Conservation (phyloP, 768 basidiomycete genomes). For the Pleurotus ostreatus region DNA sequence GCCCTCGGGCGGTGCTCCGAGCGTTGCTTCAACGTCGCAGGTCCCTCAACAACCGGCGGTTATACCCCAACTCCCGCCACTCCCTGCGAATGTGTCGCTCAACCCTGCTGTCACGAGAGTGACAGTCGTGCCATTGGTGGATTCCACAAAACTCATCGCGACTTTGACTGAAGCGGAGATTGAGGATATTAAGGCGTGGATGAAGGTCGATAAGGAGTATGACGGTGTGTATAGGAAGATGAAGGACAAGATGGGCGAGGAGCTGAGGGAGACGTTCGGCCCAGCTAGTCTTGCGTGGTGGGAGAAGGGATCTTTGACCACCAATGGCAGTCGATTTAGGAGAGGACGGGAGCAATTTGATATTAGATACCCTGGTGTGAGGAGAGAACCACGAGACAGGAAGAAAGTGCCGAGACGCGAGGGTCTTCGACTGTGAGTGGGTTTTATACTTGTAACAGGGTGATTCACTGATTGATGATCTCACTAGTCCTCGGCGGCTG, state of each 20-base stretch:
- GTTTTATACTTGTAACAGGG: slow-evolving; percentile 12
- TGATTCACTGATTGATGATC: slow-evolving; percentile 8
- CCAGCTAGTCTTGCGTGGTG: slow-evolving; percentile 49
- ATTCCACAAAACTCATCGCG: slow-evolving; percentile 52
- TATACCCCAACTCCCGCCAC: slow-evolving; percentile 33
- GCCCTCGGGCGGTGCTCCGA: slow-evolving; percentile 10
- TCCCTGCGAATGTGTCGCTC: slow-evolving; percentile 38
- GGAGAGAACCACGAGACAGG: slow-evolving; percentile 27
- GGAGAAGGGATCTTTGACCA: slow-evolving; percentile 48
- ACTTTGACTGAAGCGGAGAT: slow-evolving; percentile 49
- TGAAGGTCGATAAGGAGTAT: slow-evolving; percentile 58
- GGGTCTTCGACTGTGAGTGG: slow-evolving; percentile 71
- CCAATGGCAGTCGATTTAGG: slow-evolving; percentile 33
- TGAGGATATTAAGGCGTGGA: slow-evolving; percentile 53
- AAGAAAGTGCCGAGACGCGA: slow-evolving; percentile 58
- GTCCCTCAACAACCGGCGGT: slow-evolving; percentile 14
- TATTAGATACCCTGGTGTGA: slow-evolving; percentile 38
- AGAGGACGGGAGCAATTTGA: slow-evolving; percentile 47
- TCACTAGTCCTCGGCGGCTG: slow-evolving; percentile 56
- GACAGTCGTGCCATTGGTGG: slow-evolving; percentile 54
- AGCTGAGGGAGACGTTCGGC: slow-evolving; percentile 42
- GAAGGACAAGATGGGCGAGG: slow-evolving; percentile 48
- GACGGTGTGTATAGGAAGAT: slow-evolving; percentile 44
- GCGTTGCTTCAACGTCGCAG: slow-evolving; percentile 8
- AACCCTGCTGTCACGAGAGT: slow-evolving; percentile 59